A percentile compares a stretch with the other conserved stretches of the same genome.
Conservation (phyloP, 495 filamentous ascomycete species). For the Neurospora hispaniola region DNA sequence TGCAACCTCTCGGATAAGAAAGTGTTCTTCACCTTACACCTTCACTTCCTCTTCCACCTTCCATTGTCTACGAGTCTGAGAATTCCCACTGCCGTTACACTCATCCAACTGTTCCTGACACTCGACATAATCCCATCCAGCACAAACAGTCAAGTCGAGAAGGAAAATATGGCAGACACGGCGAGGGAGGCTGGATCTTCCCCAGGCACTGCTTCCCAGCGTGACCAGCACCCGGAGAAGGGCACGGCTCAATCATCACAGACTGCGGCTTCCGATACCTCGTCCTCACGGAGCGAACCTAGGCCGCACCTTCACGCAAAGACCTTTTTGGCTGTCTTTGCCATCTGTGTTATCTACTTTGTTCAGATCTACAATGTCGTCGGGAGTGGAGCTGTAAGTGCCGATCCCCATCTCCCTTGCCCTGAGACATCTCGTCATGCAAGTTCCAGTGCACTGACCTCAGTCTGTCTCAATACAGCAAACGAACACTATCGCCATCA, state of each 20-base stretch:
- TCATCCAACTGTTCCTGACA: not conserved
- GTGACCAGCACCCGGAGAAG: constrained; percentile 3
- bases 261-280: not conserved
- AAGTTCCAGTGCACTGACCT: not conserved
- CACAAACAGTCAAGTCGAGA: not conserved
- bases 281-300: constrained; percentile 3
- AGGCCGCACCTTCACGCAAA: constrained; percentile 22
- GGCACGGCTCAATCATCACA: not conserved
- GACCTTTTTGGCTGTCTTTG: constrained; percentile 23
- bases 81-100: not conserved
- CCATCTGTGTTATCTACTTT: constrained; percentile 23
- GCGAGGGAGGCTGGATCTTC: not conserved
- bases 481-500: constrained; percentile 17
- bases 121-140: not conserved
- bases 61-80: not conserved
- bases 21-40: not conserved
- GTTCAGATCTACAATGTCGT: constrained; percentile 22
- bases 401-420: not conserved
- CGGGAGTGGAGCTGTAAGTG: constrained; percentile 23
- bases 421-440: not conserved
- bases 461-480: constrained; percentile 5
- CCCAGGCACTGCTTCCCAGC: not conserved
- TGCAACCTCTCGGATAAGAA: not conserved
- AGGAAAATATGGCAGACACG: not conserved
- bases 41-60: not conserved